These are phyloP conservation scores for Trichosporon coremiiforme DNA, from an alignment of 1,284 basidiomycete species.

Conservation along the genomic window DNA sequence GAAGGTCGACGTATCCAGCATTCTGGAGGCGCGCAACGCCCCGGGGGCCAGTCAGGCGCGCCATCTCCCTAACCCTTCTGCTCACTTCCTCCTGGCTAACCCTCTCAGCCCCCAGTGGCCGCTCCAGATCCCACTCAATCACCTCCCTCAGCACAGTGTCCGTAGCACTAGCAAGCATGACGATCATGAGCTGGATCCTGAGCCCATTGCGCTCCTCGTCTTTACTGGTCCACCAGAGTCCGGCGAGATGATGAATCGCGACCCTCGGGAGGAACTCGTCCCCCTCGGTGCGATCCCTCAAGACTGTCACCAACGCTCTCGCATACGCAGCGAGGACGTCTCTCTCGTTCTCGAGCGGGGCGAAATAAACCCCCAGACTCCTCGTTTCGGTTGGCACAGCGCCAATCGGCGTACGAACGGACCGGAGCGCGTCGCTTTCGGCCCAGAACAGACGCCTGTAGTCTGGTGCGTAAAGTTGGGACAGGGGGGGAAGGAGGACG, in stretches of 20 bases:
- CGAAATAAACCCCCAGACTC: conserved; percentile 68
- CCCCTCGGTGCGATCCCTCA: conserved; percentile 47
- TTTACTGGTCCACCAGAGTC: conserved; percentile 65
- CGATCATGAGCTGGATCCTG: conserved; percentile 27
- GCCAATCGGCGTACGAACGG: conserved; percentile 57
- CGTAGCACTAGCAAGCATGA: conserved; percentile 22
- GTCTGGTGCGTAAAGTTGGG: conserved; percentile 71
- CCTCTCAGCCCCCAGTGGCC: neutral
- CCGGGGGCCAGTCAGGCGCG: conserved; percentile 19
- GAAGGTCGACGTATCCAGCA: conserved; percentile 1
- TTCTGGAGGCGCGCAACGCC: conserved; percentile 20
- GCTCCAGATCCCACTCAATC: conserved; percentile 14
- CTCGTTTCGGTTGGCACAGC: conserved; percentile 40
- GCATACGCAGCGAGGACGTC: conserved; percentile 65
- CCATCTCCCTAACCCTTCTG: conserved; percentile 3
- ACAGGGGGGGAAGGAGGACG: conserved; percentile 73
- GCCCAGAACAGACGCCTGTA: conserved; percentile 84
- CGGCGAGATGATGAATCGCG: conserved; percentile 77
- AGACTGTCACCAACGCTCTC: conserved; percentile 50
- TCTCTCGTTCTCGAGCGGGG: conserved; percentile 69
- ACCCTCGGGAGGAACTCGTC: conserved; percentile 66
- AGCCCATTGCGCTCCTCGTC: conserved; percentile 22
- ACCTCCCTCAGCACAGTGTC: conserved; percentile 21
- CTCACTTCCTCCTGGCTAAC: conserved; percentile 6
- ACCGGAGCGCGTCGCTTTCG: conserved; percentile 66